These are phyloP conservation scores for Calocybe cyanea DNA, from an alignment of 768 basidiomycete genomes.

Conservation along the genomic window DNA sequence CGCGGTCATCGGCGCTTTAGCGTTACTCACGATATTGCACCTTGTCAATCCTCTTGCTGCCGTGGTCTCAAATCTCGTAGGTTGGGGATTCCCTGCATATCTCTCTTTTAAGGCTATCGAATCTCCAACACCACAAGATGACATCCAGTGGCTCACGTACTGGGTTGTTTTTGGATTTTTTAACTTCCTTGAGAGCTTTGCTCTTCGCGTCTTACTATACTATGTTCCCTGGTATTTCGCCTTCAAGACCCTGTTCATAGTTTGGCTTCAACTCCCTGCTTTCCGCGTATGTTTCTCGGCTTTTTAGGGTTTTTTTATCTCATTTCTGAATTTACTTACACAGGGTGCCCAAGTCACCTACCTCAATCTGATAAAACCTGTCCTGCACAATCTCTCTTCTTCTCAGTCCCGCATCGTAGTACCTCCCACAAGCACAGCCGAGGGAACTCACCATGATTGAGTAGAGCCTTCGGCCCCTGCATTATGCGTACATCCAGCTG, in stretches of 20 bases:
- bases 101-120: slow-evolving; percentile 95
- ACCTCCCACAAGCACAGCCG: slow-evolving; percentile 45
- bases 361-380: slow-evolving; percentile 70
- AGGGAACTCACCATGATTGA: slow-evolving; percentile 27
- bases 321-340: slow-evolving; percentile 1
- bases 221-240: slow-evolving; percentile 94
- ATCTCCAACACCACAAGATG: slow-evolving; percentile 74
- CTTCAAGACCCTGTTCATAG: slow-evolving; percentile 85
- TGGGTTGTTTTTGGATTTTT: slow-evolving; percentile 95
- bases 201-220: slow-evolving; percentile 80
- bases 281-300: slow-evolving; percentile 69
- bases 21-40: slow-evolving; percentile 70
- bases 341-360: slow-evolving; percentile 89
- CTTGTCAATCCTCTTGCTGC: slow-evolving; percentile 88
- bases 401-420: slow-evolving; percentile 35
- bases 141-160: slow-evolving; percentile 96
- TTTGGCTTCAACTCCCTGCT: slow-evolving; percentile 88
- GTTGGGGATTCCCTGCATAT: slow-evolving; percentile 92
- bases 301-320: slow-evolving; percentile 11
- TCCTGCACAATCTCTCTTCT: slow-evolving; percentile 61
- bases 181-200: slow-evolving; percentile 89
- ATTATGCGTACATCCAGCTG: slow-evolving; percentile 2
- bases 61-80: slow-evolving; percentile 91
- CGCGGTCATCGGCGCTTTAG: slow-evolving; percentile 68
- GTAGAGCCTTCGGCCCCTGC: neutral